Evolutionary conservation across 192 early-diverging fungal genomes (phyloP).

Genomic region (Radiomyces spectabilis): DNA sequence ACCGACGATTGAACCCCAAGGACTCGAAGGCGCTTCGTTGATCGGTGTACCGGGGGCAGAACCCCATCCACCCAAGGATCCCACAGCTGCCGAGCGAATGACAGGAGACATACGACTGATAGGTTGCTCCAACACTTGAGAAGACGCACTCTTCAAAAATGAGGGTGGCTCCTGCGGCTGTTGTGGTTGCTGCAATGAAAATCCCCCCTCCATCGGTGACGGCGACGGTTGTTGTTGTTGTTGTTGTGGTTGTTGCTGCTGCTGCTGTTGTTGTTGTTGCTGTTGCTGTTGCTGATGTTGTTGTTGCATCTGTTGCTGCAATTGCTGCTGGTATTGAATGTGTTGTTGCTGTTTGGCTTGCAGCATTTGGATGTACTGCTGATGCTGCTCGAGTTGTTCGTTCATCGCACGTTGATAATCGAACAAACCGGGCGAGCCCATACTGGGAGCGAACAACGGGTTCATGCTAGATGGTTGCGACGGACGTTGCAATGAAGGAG

Average conservation of each 20-base stretch:
- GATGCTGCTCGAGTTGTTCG: too few relatives aligned
- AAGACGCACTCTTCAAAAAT: too few relatives aligned
- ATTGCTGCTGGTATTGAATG: conserved; percentile 6
- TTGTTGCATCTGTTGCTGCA: too few relatives aligned
- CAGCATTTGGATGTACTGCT: too few relatives aligned
- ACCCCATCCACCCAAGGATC: conserved; percentile 9
- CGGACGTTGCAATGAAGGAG: neutral
- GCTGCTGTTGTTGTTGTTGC: conserved; percentile 6
- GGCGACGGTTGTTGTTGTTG: neutral
- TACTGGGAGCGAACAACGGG: neutral
- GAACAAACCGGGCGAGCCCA: conserved; percentile 2
- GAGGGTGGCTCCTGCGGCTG: neutral
- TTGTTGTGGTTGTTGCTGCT: too few relatives aligned
- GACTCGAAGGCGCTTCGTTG: conserved; percentile 17
- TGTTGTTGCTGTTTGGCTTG: too few relatives aligned
- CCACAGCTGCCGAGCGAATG: conserved; percentile 5
- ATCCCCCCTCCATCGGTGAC: neutral
- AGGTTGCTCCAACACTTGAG: neutral
- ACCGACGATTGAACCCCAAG: conserved; percentile 25
- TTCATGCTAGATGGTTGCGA: neutral
- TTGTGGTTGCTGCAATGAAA: neutral
- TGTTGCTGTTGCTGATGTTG: neutral
- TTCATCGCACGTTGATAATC: neutral
- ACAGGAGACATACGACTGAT: conserved; percentile 16
- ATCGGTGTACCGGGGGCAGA: conserved; percentile 13